Evolutionary conservation across 169 alveolate genomes (phyloP).

Genomic region (Plasmodium inui): DNA sequence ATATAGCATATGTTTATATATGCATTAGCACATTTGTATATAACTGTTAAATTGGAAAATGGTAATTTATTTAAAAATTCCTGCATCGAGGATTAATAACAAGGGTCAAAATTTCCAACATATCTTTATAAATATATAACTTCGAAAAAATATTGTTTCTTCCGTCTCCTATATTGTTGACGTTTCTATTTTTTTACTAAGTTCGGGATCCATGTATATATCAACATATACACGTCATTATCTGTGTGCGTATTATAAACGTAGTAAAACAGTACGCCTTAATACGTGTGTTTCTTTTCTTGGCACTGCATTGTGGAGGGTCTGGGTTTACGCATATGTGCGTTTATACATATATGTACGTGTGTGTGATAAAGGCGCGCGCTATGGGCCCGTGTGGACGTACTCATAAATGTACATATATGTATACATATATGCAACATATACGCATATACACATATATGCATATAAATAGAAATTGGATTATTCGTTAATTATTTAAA

Average conservation of each 20-base stretch:
- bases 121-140: conserved; percentile 20
- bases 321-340: not conserved
- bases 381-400: not conserved
- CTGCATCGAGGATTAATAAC: not conserved
- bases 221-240: not conserved
- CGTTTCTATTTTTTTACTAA: not conserved
- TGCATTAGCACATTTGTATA: not conserved
- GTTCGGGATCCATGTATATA: not conserved
- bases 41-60: conserved; percentile 21
- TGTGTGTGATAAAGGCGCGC: not conserved
- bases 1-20: conserved; percentile 6
- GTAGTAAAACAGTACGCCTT: not conserved
- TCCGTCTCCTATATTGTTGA: not conserved
- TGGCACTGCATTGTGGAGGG: not conserved
- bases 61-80: not conserved
- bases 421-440: not conserved
- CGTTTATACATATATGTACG: not conserved
- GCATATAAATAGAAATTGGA: not conserved
- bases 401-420: not conserved
- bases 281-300: not conserved
- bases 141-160: not conserved
- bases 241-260: not conserved
- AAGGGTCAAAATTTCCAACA: conserved; percentile 9
- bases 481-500: conserved; percentile 53
- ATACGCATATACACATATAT: not conserved